These are phyloP conservation scores for Rhodotorula sp. DNA, from an alignment of 1,284 basidiomycete species.

Conservation along the genomic window DNA sequence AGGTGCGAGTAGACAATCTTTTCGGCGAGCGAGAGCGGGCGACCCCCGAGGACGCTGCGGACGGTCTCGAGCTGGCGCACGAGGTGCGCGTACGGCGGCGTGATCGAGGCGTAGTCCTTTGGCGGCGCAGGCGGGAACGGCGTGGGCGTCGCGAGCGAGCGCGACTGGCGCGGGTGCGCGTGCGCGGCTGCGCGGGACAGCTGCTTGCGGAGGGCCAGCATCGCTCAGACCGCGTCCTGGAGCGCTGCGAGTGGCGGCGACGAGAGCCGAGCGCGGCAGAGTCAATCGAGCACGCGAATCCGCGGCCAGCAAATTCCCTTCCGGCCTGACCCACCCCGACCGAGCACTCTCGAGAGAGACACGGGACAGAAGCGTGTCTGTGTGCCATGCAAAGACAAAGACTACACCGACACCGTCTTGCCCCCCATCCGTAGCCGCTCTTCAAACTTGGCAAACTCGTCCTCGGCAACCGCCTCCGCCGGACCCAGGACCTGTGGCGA, in stretches of 20 bases:
- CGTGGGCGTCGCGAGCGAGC: conserved; percentile 34
- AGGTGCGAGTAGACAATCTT: conserved; percentile 98
- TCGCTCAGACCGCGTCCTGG: neutral
- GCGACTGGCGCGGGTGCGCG: conserved; percentile 9
- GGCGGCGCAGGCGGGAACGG: conserved; percentile 26
- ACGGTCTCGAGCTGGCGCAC: conserved; percentile 71
- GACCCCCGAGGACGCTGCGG: conserved; percentile 65
- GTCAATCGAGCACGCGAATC: no score
- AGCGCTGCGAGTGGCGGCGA: no score
- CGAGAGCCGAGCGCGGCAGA: neutral
- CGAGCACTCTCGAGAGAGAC: neutral
- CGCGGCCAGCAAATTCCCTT: no score
- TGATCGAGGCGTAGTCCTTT: conserved; percentile 38
- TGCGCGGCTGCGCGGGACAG: neutral
- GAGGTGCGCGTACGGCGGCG: conserved; percentile 79
- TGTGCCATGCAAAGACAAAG: no score
- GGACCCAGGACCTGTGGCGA: conserved; percentile 72
- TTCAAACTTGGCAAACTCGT: conserved; percentile 92
- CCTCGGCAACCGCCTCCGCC: conserved; percentile 82
- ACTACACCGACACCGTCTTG: conserved; percentile 37
- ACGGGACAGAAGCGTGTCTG: no score
- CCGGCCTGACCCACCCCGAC: no score
- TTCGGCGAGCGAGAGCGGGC: conserved; percentile 87
- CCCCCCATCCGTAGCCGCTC: conserved; percentile 37
- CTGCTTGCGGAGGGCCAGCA: conserved; percentile 7